A percentile compares a stretch with the other conserved stretches of the same genome.
These are phyloP conservation scores for Chlorella ohadii DNA, from an alignment of 139 green algal genomes.

Conservation along the genomic window DNA sequence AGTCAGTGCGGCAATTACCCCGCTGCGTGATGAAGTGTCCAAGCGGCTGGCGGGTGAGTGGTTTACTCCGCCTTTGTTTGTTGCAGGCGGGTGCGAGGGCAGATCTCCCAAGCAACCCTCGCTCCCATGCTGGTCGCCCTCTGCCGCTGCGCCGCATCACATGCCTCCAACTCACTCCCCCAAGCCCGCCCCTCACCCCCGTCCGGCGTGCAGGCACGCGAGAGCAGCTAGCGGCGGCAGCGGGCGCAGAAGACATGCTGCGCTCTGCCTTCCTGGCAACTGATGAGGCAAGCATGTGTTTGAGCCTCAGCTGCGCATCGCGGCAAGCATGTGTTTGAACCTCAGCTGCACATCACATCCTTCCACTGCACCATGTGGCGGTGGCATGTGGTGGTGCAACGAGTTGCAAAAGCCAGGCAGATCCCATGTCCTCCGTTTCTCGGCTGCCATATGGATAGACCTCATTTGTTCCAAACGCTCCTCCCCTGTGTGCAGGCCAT, in stretches of 20 bases:
- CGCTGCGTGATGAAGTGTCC: constrained; percentile 56
- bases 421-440: too few species aligned
- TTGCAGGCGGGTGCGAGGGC: not conserved
- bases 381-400: too few species aligned
- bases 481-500: constrained; percentile 34
- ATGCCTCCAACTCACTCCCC: not conserved
- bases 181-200: too few species aligned
- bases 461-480: too few species aligned
- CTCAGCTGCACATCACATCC: too few species aligned
- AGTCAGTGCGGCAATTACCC: constrained; percentile 20
- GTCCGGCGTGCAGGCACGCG: not conserved
- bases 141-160: not conserved
- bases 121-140: too few species aligned
- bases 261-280: constrained; percentile 45
- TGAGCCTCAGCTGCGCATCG: too few species aligned
- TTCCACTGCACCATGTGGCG: too few species aligned
- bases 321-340: too few species aligned
- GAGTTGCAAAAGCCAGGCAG: too few species aligned
- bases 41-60: constrained; percentile 21
- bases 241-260: constrained; percentile 21
- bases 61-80: not conserved
- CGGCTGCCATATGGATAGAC: too few species aligned
- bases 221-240: not conserved
- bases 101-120: too few species aligned
- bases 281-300: constrained; percentile 27